A percentile compares a stretch with the other conserved stretches of the same genome.
Conservation (phyloP, 352 stramenopile genomes). For the Globisporangium yorkense region DNA sequence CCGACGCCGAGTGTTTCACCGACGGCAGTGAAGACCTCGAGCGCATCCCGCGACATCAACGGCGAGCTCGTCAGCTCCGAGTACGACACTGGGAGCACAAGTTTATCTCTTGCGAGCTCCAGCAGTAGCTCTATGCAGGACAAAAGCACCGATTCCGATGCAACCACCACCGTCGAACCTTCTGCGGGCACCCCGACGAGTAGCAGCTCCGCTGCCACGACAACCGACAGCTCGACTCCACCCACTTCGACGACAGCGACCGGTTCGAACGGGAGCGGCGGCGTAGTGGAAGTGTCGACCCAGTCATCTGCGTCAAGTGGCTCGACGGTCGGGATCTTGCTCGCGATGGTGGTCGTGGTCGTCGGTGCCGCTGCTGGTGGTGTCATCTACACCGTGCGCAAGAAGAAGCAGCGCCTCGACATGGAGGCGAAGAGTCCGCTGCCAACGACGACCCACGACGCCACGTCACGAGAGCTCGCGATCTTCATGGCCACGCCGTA, state of each 20-base stretch:
- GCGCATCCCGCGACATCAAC: slow-evolving; percentile 22
- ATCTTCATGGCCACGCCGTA: too few relatives aligned
- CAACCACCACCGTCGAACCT: neutral
- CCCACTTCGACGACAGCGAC: neutral
- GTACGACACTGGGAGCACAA: too few relatives aligned
- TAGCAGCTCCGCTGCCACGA: neutral
- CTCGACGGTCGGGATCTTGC: slow-evolving; percentile 32
- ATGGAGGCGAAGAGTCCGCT: neutral
- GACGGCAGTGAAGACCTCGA: slow-evolving; percentile 20
- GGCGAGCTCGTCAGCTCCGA: slow-evolving; percentile 11
- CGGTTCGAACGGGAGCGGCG: slow-evolving; percentile 12
- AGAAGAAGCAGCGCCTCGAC: slow-evolving; percentile 61
- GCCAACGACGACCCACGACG: slow-evolving; percentile 36
- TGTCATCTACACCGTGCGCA: slow-evolving; percentile 20
- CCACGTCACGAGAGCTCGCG: neutral
- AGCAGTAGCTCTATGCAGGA: neutral
- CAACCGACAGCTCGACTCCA: neutral
- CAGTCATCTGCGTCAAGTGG: slow-evolving; percentile 6
- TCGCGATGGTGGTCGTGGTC: slow-evolving; percentile 43
- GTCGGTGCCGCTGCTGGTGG: too few relatives aligned
- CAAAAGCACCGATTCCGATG: neutral
- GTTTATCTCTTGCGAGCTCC: neutral
- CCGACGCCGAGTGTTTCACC: slow-evolving; percentile 1
- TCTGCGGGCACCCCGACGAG: neutral
- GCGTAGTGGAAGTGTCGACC: slow-evolving; percentile 20